Conservation (phyloP, 148 eudicot species). For the Pouteria glomerata region DNA sequence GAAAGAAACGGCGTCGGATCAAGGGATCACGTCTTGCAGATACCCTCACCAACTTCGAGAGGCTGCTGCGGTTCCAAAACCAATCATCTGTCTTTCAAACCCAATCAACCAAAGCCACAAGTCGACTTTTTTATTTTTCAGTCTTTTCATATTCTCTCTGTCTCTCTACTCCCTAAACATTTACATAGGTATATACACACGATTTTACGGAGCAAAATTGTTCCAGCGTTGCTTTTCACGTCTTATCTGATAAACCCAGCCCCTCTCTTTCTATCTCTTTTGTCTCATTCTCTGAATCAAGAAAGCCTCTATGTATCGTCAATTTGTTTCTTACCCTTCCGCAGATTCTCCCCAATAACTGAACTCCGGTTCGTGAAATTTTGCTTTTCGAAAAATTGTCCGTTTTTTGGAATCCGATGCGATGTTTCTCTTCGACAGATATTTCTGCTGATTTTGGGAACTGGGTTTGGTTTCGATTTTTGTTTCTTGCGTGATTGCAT, state of each 20-base stretch:
- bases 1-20: too few species aligned
- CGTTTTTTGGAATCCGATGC: not conserved
- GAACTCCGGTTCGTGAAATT: not conserved
- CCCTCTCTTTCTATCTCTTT: not conserved
- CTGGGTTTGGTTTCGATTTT: not conserved
- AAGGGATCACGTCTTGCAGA: too few species aligned
- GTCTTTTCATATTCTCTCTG: not conserved
- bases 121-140: not conserved
- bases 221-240: not conserved
- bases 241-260: slow-evolving; percentile 6
- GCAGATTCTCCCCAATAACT: not conserved
- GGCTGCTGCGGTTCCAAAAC: too few species aligned
- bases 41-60: too few species aligned
- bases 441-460: not conserved
- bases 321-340: too few species aligned
- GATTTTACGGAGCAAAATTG: slow-evolving; percentile 6
- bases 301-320: not conserved
- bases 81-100: not conserved
- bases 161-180: not conserved
- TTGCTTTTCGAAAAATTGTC: too few species aligned
- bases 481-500: not conserved
- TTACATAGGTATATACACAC: not conserved
- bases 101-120: not conserved
- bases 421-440: not conserved
- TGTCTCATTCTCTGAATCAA: not conserved